Conservation (phyloP, 495 filamentous ascomycete species). For the Penicillium roqueforti region DNA sequence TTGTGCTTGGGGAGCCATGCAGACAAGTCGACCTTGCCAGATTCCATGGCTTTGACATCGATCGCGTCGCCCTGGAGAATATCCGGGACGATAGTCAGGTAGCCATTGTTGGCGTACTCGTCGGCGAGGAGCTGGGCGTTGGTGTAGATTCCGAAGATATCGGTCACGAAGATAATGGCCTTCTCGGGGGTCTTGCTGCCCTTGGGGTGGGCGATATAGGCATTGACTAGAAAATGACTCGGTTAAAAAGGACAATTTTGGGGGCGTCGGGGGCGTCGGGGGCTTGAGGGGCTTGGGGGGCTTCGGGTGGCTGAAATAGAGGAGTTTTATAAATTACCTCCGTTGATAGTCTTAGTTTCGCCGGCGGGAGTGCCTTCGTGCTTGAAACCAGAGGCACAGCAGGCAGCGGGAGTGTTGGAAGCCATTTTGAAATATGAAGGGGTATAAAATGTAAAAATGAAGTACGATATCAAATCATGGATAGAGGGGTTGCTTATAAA, state of each 20-base stretch:
- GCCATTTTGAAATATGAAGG: constrained; percentile 43
- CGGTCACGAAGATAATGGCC: constrained; percentile 50
- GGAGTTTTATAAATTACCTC: too few relatives aligned
- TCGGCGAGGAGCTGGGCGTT: constrained; percentile 81
- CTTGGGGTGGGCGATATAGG: constrained; percentile 42
- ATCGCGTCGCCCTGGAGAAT: constrained; percentile 70
- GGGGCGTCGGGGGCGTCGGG: constrained; percentile 32
- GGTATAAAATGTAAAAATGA: neutral
- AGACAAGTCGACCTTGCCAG: constrained; percentile 54
- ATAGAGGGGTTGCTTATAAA: neutral
- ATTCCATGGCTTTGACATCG: constrained; percentile 48
- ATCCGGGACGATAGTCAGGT: constrained; percentile 72
- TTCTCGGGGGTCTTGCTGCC: constrained; percentile 40
- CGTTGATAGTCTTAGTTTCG: constrained; percentile 39
- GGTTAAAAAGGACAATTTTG: neutral
- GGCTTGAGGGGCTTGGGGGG: constrained; percentile 43
- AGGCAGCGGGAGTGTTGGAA: constrained; percentile 52
- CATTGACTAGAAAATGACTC: constrained; percentile 26
- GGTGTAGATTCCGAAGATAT: constrained; percentile 68
- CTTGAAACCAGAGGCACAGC: constrained; percentile 54
- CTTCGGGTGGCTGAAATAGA: constrained; percentile 40
- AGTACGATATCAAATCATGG: neutral
- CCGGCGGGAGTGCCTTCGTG: constrained; percentile 43
- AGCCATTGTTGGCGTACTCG: constrained; percentile 78
- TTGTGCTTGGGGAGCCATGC: constrained; percentile 60